Percentiles rank a stretch among this genome's conserved stretches.
phyloP scores from a whole-genome alignment of 352 stramenopile genomes.

The Phytophthora palmivora region DNA sequence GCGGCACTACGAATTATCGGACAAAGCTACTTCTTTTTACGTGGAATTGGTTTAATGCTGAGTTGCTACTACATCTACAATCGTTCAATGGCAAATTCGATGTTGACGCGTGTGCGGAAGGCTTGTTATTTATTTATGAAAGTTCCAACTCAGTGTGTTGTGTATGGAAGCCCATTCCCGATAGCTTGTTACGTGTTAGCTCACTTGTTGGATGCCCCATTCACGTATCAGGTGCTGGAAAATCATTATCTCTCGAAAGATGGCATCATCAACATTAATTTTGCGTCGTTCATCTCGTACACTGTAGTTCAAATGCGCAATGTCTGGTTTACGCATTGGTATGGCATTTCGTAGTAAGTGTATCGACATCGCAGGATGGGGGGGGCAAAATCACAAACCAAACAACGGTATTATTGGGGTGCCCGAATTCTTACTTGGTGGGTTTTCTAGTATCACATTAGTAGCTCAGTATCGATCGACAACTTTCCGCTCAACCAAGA shows the following conservation, averaged over 20 bases:
- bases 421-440: constrained; percentile 43
- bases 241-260: constrained; percentile 36
- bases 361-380: neutral
- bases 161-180: no score
- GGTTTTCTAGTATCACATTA: constrained; percentile 38
- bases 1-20: constrained; percentile 33
- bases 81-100: neutral
- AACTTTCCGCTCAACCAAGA: constrained; percentile 19
- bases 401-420: constrained; percentile 32
- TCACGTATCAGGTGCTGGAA: constrained; percentile 43
- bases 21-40: constrained; percentile 52
- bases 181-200: constrained; percentile 51
- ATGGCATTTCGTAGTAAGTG: constrained; percentile 23
- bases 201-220: constrained; percentile 50
- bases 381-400: constrained; percentile 4
- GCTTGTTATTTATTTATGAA: constrained; percentile 38
- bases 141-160: constrained; percentile 53
- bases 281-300: constrained; percentile 27
- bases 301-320: constrained; percentile 52
- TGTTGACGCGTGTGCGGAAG: neutral
- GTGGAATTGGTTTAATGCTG: constrained; percentile 29
- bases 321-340: constrained; percentile 47
- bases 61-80: constrained; percentile 30
- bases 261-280: constrained; percentile 35
- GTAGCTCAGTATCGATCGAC: constrained; percentile 42